These are phyloP conservation scores for Penicillium psychrosexuale DNA, from an alignment of 2,329 filamentous ascomycete species.

Conservation along the genomic window DNA sequence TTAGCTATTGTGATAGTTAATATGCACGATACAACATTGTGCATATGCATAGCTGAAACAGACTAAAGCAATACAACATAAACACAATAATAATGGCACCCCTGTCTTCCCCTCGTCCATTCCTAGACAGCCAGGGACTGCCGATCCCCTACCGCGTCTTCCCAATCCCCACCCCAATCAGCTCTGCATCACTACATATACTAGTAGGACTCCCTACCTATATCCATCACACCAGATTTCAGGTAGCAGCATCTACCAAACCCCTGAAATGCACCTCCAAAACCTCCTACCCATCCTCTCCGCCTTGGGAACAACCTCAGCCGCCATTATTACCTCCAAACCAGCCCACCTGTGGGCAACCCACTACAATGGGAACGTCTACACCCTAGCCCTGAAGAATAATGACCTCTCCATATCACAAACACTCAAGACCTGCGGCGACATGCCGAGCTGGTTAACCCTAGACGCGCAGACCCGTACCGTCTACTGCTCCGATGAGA, in stretches of 20 bases:
- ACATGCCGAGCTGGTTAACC: conserved; percentile 39
- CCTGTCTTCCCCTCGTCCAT: conserved; percentile 1
- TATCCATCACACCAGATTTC: neutral
- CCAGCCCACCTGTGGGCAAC: conserved; percentile 22
- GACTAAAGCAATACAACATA: neutral
- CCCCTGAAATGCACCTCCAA: conserved; percentile 10
- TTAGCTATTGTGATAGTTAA: neutral
- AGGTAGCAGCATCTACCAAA: neutral
- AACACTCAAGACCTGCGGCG: conserved; percentile 31
- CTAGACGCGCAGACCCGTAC: conserved; percentile 25
- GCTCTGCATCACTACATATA: neutral
- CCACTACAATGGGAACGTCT: conserved; percentile 24
- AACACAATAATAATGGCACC: neutral
- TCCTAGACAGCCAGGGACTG: neutral
- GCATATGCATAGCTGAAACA: neutral
- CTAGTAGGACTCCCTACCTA: neutral
- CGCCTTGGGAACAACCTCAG: neutral
- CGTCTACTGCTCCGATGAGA: conserved; percentile 39
- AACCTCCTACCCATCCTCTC: conserved; percentile 8
- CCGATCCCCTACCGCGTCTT: neutral
- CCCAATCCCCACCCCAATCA: neutral
- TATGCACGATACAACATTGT: neutral
- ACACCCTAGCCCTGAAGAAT: conserved; percentile 13
- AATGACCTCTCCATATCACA: conserved; percentile 23
- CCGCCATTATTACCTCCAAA: neutral